phyloP scores from a whole-genome alignment of 2,329 filamentous ascomycete species.

The Alternaria atra region DNA sequence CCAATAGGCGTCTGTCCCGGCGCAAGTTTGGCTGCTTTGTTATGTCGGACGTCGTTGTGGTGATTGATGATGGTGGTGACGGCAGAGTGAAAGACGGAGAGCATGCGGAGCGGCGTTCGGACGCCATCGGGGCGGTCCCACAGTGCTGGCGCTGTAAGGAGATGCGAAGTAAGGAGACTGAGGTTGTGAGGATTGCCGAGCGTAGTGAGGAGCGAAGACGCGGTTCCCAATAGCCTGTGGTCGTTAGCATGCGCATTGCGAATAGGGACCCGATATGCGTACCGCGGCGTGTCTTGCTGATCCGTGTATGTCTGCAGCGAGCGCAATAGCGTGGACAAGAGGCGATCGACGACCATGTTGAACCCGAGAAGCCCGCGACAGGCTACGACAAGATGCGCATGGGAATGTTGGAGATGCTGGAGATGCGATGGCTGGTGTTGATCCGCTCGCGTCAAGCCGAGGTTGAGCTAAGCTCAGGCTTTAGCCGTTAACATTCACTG shows the following conservation, averaged over 20 bases:
- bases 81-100: conserved; percentile 77
- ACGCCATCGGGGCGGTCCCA: conserved; percentile 72
- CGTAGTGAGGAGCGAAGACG: conserved; percentile 71
- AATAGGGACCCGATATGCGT: conserved; percentile 28
- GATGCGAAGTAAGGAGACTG: conserved; percentile 74
- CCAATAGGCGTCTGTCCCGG: conserved; percentile 45
- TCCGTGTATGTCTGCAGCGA: conserved; percentile 67
- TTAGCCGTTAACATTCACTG: conserved; percentile 25
- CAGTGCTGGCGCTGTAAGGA: conserved; percentile 75
- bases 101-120: conserved; percentile 69
- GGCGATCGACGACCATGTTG: conserved; percentile 71
- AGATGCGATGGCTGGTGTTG: conserved; percentile 27
- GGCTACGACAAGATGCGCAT: conserved; percentile 11
- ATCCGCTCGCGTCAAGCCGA: conserved; percentile 36
- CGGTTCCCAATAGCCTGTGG: conserved; percentile 66
- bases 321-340: conserved; percentile 72
- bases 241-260: conserved; percentile 33
- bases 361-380: conserved; percentile 9
- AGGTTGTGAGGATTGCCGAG: conserved; percentile 80
- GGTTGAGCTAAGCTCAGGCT: conserved; percentile 32
- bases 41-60: conserved; percentile 48
- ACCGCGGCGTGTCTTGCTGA: conserved; percentile 68
- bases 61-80: conserved; percentile 64
- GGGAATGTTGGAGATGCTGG: conserved; percentile 1
- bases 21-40: conserved; percentile 36